Evolutionary conservation across 2,329 filamentous ascomycete genomes (phyloP), one percentile per base, ranked within the genome.

Genomic region (Cladobotryum mycophilum): DNA sequence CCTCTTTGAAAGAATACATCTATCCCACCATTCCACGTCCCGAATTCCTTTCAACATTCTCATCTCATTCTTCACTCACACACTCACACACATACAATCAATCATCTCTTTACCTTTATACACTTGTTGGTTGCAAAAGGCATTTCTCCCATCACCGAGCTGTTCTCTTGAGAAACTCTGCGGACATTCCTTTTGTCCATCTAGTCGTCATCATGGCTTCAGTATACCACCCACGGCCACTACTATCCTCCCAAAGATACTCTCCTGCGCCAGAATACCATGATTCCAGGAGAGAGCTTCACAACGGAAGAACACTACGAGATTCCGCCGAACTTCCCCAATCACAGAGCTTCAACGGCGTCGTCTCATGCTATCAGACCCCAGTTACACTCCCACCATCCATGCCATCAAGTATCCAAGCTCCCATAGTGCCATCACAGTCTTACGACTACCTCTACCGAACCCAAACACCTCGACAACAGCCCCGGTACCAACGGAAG

Each of bases 291-390:
- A 70, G 74, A 56, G 66, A 64, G 47, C 52, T 64, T 60, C 60
- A 67, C 60, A 56, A 56, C 58, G 63, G 63, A 57, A 61, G 74
- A 53, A 67, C 78, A 30, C 70, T 81, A 36, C 68, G 74, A 51
- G 78, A 81, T 59, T 72, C 75, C 17, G 76, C 71, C 12, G 73
- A 74, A 58, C 81, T 81, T 63, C 67, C 71, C 43, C 78, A 81
- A 60, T 61, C 67, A 48, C 66, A 69, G 56, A 65, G 43, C 62
- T 70, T 67, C 65, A 69, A 68, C 55, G 61, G 68, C 54, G 59
- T 74, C 55, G 68, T 70, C 30, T 69, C 74, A 38, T 75, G 72
- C 62, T 71, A 74, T 64, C 70, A 68, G 56, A 70, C 65, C 56
- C 67, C 65, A 45, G 68, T 70, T 50, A 65, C 66, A 55, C 63